Conservation (phyloP, 495 filamentous ascomycete species). For the Acidiella bohemica region DNA sequence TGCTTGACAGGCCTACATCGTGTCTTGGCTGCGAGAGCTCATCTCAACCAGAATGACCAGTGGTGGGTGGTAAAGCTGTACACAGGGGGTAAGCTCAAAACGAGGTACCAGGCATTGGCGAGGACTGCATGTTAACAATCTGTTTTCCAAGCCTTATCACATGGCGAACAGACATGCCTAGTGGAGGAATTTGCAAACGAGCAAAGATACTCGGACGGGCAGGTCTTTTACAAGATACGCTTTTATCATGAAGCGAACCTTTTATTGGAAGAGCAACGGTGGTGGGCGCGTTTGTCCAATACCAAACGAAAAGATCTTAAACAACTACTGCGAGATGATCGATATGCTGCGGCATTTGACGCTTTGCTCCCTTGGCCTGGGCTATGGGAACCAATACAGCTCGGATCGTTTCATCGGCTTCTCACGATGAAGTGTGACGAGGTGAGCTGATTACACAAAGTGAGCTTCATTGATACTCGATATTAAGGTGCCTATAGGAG, state of each 20-base stretch:
- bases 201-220: neutral
- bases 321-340: neutral
- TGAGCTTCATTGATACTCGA: too few species aligned
- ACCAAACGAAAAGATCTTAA: neutral
- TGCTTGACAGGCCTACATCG: neutral
- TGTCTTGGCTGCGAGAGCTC: neutral
- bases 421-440: slow-evolving; percentile 10
- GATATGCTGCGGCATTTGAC: slow-evolving; percentile 1
- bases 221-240: slow-evolving; percentile 1
- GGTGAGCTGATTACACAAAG: too few species aligned
- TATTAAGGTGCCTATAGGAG: too few species aligned
- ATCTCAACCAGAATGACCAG: slow-evolving; percentile 1
- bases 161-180: neutral
- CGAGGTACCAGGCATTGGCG: too few species aligned
- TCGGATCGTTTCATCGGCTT: slow-evolving; percentile 9
- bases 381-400: slow-evolving; percentile 1
- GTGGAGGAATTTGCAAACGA: neutral
- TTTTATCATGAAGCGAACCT: neutral
- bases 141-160: neutral
- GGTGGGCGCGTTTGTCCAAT: neutral
- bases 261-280: neutral
- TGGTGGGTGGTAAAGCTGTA: neutral
- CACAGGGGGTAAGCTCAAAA: neutral
- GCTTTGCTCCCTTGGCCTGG: slow-evolving; percentile 2
- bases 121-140: too few species aligned